phyloP scores from a whole-genome alignment of 2,329 filamentous ascomycete genomes.

The Penicillium fuscoglaucum region DNA sequence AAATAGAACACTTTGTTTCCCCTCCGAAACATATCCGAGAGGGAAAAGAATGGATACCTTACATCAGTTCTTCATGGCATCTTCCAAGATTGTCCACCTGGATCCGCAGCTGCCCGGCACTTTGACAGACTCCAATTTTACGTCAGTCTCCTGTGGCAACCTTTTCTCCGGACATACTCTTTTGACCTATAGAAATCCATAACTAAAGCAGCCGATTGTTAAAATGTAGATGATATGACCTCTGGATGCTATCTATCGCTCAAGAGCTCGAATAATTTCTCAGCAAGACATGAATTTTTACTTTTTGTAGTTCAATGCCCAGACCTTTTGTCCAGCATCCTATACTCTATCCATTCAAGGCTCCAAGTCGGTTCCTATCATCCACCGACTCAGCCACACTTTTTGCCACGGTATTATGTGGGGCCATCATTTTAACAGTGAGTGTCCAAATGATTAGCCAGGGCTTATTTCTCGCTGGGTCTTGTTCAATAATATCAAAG shows the following conservation, averaged over 20 bases:
- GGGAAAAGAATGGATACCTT: neutral
- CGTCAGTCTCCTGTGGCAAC: slow-evolving; percentile 8
- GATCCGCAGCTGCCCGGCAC: neutral
- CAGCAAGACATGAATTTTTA: neutral
- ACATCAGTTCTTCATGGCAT: slow-evolving; percentile 4
- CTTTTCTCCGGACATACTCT: neutral
- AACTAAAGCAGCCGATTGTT: neutral
- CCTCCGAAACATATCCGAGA: neutral
- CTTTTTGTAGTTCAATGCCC: neutral
- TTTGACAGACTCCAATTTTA: neutral
- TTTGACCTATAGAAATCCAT: neutral
- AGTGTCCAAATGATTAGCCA: neutral
- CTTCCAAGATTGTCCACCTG: neutral
- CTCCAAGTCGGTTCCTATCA: neutral
- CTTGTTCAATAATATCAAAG: neutral
- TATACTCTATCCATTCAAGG: neutral
- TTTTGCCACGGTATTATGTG: neutral
- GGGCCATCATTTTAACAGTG: neutral
- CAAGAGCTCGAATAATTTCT: neutral
- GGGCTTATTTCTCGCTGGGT: neutral
- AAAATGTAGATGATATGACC: neutral
- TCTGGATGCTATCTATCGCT: neutral
- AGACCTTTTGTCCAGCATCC: neutral
- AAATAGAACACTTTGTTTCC: neutral
- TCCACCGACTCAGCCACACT: neutral